A percentile compares a stretch with the other conserved stretches of the same genome.
These are phyloP conservation scores for Eragrostis curvula DNA, from an alignment of 176 grass and related monocot species.

Conservation along the genomic window DNA sequence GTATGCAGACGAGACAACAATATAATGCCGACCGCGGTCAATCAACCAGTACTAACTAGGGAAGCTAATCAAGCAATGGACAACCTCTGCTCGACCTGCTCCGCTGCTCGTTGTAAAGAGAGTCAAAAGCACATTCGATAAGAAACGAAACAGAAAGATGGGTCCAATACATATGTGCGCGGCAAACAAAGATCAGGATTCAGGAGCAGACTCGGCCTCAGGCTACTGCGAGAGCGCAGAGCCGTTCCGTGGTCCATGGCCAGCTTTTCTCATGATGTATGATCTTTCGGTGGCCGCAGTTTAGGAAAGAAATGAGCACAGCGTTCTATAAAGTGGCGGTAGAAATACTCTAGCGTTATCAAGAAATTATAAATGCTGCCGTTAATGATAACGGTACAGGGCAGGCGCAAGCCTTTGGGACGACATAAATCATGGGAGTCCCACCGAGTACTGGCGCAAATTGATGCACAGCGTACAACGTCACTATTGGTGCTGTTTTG, in stretches of 20 bases:
- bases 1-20: no score
- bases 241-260: constrained; percentile 10
- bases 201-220: neutral
- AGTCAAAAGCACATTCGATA: constrained; percentile 28
- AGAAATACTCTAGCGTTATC: neutral
- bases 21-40: neutral
- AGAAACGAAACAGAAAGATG: constrained; percentile 15
- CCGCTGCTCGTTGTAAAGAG: neutral
- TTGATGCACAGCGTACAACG: neutral
- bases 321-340: neutral
- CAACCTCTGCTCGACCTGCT: neutral
- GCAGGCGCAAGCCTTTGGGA: constrained; percentile 22
- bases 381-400: constrained; percentile 6
- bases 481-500: neutral
- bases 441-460: neutral
- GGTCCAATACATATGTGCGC: neutral
- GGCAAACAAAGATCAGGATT: neutral
- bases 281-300: neutral
- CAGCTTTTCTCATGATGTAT: constrained; percentile 24
- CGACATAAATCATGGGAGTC: constrained; percentile 22
- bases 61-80: neutral
- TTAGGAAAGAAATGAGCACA: neutral
- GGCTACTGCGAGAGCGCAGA: neutral
- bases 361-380: neutral
- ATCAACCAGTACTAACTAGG: neutral